Base-by-base conservation (phyloP, 108 stramenopile genomes). In the Seminavis robusta region DNA sequence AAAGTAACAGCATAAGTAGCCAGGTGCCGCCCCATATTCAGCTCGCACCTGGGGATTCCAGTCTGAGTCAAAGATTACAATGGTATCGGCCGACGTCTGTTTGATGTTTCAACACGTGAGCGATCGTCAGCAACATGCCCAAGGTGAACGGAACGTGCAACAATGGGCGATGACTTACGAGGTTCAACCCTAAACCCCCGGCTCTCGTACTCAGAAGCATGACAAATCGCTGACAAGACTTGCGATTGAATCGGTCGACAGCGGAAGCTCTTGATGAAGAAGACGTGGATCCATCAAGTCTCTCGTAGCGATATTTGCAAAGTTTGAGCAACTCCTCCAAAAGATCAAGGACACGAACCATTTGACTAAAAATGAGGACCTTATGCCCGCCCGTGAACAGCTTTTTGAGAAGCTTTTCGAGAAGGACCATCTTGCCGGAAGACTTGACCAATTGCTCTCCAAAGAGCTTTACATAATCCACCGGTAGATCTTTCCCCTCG, bases 291-390 rank as follows among this genome's bases (percentile, higher is more conserved):
- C 96, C 98, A 54, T 96, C 95, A 27, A 97, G 69, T 37, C 93
- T 61, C 61, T 93, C 82, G 49, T 84, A 96, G 28, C 67, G 60
- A 63, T 90, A 94, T 33, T 77, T 80, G 40, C 72, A 85, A 19
- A 90, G 59, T 16, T 74, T 76, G 17, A 98, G 61, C 33, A 94
- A 86, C 60, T 98, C 98, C 61, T 96, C 94, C 27, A 98, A 57
- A 1, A 98, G 49, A 61, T 96, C 92, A 21, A 99, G 75, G 13
- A 97, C 76, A 1, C 75, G 67, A 1, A 95, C 95, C 95, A 98
- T 97, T 66, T 99, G 99, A 43, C 86, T 90, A 60, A 99, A 99
- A 30, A 99, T 86, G 3, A 98, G 71, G 8, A 96, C 95, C 64
- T 91, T 92, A 80, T 97, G 96, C 16, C 97, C 96, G 23, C 83